phyloP scores from a whole-genome alignment of 2,329 filamentous ascomycete genomes.

The Colletotrichum agaves region DNA sequence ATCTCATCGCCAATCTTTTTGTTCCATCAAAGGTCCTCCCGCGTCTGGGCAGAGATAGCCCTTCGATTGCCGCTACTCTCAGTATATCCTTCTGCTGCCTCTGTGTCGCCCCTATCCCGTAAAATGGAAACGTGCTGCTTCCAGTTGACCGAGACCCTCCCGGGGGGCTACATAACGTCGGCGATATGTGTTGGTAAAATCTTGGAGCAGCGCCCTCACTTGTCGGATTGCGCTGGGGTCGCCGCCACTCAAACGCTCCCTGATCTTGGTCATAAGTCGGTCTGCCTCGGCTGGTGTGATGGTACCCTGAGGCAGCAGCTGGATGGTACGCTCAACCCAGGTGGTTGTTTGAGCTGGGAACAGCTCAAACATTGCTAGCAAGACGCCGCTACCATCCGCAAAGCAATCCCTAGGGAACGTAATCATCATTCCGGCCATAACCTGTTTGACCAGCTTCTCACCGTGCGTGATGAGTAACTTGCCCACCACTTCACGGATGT shows the following conservation, averaged over 20 bases:
- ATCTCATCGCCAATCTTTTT: too few species aligned
- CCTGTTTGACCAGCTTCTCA: slow-evolving; percentile 83
- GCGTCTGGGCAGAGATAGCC: background rate
- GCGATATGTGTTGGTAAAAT: slow-evolving; percentile 96
- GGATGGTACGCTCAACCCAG: slow-evolving; percentile 88
- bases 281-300: slow-evolving; percentile 84
- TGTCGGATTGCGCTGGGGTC: slow-evolving; percentile 73
- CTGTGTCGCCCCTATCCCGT: slow-evolving; percentile 15
- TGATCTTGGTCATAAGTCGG: slow-evolving; percentile 82
- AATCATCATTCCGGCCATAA: slow-evolving; percentile 99
- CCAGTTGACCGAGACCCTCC: slow-evolving; percentile 87
- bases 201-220: slow-evolving; percentile 87
- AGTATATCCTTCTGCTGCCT: background rate
- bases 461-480: slow-evolving; percentile 77
- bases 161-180: slow-evolving; percentile 94
- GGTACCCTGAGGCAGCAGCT: slow-evolving; percentile 83
- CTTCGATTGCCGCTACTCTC: background rate
- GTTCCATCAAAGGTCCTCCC: too few species aligned
- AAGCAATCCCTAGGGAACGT: slow-evolving; percentile 97
- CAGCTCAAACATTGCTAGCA: slow-evolving; percentile 89
- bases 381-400: slow-evolving; percentile 90
- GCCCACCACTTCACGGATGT: slow-evolving; percentile 79
- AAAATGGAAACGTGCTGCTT: slow-evolving; percentile 89
- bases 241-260: slow-evolving; percentile 77
- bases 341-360: slow-evolving; percentile 80